Evolutionary conservation across 2,329 filamentous ascomycete species (phyloP).

Genomic region (Penicillium sp.): DNA sequence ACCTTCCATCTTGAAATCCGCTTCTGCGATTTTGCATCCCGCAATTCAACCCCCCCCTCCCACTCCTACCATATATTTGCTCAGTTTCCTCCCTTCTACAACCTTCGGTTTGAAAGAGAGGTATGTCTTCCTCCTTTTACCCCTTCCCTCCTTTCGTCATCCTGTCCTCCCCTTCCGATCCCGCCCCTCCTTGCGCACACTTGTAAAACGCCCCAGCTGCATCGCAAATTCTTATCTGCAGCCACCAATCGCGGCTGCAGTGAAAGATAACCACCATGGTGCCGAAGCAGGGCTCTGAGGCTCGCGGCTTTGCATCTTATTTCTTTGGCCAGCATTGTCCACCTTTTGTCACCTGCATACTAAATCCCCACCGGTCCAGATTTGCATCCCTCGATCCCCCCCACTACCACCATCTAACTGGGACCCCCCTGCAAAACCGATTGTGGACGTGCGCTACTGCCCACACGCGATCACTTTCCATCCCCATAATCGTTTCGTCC

Average conservation of each 20-base stretch:
- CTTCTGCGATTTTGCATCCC: background rate
- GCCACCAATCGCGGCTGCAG: conserved; percentile 6
- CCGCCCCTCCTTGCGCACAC: conserved; percentile 26
- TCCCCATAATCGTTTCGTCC: conserved; percentile 7
- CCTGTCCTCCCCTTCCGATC: conserved; percentile 1
- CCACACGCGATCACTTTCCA: conserved; percentile 12
- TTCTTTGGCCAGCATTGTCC: background rate
- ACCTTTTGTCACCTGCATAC: conserved; percentile 21
- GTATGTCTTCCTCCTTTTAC: background rate
- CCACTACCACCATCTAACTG: conserved; percentile 22
- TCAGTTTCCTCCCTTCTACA: background rate
- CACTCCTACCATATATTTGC: no score
- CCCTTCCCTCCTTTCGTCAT: conserved; percentile 4
- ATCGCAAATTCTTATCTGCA: conserved; percentile 26
- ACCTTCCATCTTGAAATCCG: background rate
- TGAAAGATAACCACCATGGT: background rate
- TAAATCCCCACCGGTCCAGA: conserved; percentile 29
- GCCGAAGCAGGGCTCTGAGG: background rate
- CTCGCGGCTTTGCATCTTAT: background rate
- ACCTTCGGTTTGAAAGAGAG: background rate
- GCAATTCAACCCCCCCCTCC: background rate
- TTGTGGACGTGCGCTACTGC: conserved; percentile 4
- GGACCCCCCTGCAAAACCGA: conserved; percentile 22
- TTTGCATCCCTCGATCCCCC: conserved; percentile 23
- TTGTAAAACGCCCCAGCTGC: conserved; percentile 5